These are phyloP conservation scores for Quercus gilva DNA, from an alignment of 306 rosid species.

Conservation along the genomic window DNA sequence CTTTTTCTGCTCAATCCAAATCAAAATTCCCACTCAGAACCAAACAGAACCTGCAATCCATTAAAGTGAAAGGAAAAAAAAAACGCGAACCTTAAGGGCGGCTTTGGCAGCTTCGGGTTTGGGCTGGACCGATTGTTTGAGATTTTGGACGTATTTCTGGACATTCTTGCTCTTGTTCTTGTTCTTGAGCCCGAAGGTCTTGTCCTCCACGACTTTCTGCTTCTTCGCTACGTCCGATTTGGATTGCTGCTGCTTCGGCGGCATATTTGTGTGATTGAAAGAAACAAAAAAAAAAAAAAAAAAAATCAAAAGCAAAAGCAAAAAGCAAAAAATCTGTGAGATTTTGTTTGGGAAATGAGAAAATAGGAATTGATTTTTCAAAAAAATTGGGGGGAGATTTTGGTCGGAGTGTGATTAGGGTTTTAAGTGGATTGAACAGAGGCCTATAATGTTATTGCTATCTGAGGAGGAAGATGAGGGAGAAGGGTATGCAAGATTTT, in stretches of 20 bases:
- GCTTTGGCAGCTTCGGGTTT: constrained; percentile 55
- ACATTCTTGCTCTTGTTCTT: constrained; percentile 89
- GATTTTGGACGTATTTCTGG: constrained; percentile 83
- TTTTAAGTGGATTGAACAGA: constrained; percentile 14
- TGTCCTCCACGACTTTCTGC: constrained; percentile 95
- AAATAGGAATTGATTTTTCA: neutral
- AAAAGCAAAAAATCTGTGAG: neutral
- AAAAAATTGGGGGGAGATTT: neutral
- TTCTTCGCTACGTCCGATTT: constrained; percentile 88
- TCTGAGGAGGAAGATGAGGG: neutral
- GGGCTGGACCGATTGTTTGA: constrained; percentile 74
- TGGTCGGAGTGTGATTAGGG: constrained; percentile 17
- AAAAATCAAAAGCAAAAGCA: neutral
- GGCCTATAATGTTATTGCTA: neutral
- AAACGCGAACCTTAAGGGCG: constrained; percentile 55
- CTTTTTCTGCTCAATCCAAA: constrained; percentile 64
- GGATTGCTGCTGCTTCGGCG: constrained; percentile 79
- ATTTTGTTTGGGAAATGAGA: neutral
- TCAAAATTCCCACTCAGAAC: neutral
- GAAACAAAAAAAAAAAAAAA: neutral
- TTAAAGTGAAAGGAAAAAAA: neutral
- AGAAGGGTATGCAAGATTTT: neutral
- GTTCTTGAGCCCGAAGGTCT: constrained; percentile 94
- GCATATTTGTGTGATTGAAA: constrained; percentile 44
- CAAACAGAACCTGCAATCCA: neutral